Evolutionary conservation across 805 yeast genomes (phyloP).

Genomic region (Candida berthetii): DNA sequence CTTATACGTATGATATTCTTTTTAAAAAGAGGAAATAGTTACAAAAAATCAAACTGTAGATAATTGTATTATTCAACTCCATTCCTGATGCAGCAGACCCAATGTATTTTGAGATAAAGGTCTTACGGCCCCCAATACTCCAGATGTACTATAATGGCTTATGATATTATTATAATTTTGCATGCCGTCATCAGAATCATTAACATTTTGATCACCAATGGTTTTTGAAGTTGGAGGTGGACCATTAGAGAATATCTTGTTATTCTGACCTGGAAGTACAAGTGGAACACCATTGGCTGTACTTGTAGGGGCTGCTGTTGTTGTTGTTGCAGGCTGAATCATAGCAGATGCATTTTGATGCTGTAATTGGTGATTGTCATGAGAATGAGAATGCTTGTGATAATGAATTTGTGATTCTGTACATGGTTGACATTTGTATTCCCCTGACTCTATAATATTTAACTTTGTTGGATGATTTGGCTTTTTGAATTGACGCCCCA

Average conservation of each 20-base stretch:
- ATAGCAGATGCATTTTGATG: neutral
- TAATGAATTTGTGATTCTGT: neutral
- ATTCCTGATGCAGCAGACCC: slow-evolving; percentile 8
- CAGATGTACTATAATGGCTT: slow-evolving; percentile 16
- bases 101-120: slow-evolving; percentile 7
- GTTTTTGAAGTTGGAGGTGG: slow-evolving; percentile 1
- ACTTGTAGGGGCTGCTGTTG: no score
- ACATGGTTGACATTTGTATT: neutral
- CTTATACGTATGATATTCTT: no score
- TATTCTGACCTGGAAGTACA: neutral
- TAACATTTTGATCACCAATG: neutral
- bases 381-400: neutral
- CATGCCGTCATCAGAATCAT: slow-evolving; percentile 1
- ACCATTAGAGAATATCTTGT: neutral
- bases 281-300: neutral
- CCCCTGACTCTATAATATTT: neutral
- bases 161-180: slow-evolving; percentile 6
- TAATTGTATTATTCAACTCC: slow-evolving; percentile 6
- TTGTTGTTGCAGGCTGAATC: no score
- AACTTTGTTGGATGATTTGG: neutral
- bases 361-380: neutral
- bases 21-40: no score
- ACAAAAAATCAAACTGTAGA: no score
- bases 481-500: no score
- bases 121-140: slow-evolving; percentile 10